Percentiles rank a stretch among this genome's conserved stretches.
These are phyloP conservation scores for Nidula niveotomentosa DNA, from an alignment of 1,284 basidiomycete species.

Conservation along the genomic window DNA sequence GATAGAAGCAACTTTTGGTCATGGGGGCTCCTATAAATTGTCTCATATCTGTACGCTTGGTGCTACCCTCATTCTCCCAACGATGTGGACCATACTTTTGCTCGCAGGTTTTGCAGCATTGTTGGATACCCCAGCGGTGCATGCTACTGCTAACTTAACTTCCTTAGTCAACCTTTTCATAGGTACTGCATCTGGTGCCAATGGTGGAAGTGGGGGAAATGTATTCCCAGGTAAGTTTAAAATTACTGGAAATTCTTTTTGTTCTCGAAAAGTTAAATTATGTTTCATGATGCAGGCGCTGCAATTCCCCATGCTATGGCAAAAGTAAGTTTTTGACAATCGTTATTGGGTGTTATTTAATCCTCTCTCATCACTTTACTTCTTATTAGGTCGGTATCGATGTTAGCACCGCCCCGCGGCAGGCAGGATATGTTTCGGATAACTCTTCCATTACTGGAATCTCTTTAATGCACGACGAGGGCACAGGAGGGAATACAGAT, in stretches of 20 bases:
- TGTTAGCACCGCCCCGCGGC: constrained; percentile 42
- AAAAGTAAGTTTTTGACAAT: constrained; percentile 28
- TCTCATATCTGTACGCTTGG: too few species aligned
- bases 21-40: too few species aligned
- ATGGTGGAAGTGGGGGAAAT: constrained; percentile 47
- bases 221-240: constrained; percentile 38
- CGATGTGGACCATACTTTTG: too few species aligned
- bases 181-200: constrained; percentile 43
- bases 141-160: constrained; percentile 27
- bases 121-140: too few species aligned
- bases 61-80: too few species aligned
- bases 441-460: constrained; percentile 45
- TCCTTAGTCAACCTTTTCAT: constrained; percentile 49
- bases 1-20: too few species aligned
- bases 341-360: background rate
- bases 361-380: background rate
- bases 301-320: constrained; percentile 54
- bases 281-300: constrained; percentile 22
- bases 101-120: too few species aligned
- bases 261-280: too few species aligned
- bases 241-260: too few species aligned
- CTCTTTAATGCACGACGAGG: constrained; percentile 52
- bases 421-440: constrained; percentile 42
- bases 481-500: constrained; percentile 48
- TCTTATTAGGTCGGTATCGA: constrained; percentile 44